Evolutionary conservation across 805 yeast genomes (phyloP).

Genomic region (Tetrapisispora taiwanensis): DNA sequence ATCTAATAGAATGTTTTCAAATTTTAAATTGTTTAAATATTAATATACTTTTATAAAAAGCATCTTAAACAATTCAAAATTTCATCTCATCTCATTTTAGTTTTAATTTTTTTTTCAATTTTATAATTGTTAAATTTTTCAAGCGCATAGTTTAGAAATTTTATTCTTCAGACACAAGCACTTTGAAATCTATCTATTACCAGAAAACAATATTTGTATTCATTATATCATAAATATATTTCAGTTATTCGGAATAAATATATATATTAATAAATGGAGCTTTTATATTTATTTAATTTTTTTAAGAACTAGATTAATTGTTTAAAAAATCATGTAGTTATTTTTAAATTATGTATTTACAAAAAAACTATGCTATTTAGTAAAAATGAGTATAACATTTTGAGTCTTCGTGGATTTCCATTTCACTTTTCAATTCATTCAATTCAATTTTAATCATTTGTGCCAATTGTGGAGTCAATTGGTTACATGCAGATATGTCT

Average conservation of each 20-base stretch:
- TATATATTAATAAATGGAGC: too few species aligned
- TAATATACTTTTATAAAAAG: too few species aligned
- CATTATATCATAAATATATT: too few species aligned
- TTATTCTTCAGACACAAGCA: too few species aligned
- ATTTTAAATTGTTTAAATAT: too few species aligned
- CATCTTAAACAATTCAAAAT: too few species aligned
- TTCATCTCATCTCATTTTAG: neutral
- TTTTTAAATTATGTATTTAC: neutral
- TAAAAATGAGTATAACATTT: constrained; percentile 77
- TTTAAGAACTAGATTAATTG: too few species aligned
- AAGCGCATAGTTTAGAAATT: neutral
- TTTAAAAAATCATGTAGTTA: neutral
- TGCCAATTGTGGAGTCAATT: constrained; percentile 77
- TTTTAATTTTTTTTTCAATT: neutral
- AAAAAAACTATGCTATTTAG: constrained; percentile 24
- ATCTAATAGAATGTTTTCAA: too few species aligned
- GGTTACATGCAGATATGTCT: constrained; percentile 86
- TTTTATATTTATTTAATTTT: too few species aligned
- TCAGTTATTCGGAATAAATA: too few species aligned
- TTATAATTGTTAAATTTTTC: neutral
- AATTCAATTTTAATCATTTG: constrained; percentile 79
- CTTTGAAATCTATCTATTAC: too few species aligned
- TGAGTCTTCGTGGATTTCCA: constrained; percentile 77
- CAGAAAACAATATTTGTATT: too few species aligned
- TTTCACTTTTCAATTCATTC: constrained; percentile 64